Evolutionary conservation across 306 rosid genomes (phyloP).

Genomic region (Lathyrus sativus): DNA sequence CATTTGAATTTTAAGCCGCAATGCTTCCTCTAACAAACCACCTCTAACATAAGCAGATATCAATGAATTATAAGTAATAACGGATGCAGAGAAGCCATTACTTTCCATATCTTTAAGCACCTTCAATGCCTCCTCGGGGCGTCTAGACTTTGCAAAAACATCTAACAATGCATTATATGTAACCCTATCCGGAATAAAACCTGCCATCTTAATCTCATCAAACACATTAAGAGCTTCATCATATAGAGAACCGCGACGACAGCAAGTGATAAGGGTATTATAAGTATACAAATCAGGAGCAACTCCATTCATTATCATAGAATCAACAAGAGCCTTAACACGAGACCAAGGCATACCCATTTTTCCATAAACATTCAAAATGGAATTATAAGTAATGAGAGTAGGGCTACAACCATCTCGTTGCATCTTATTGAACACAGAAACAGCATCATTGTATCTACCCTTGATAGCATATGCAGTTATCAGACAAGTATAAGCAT

Average conservation of each 20-base stretch:
- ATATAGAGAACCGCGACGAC: conserved; percentile 73
- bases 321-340: conserved; percentile 50
- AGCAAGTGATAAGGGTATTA: conserved; percentile 76
- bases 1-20: conserved; percentile 63
- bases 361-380: conserved; percentile 84
- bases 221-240: conserved; percentile 69
- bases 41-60: conserved; percentile 80
- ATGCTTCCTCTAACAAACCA: conserved; percentile 81
- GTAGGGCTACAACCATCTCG: conserved; percentile 74
- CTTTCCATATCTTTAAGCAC: conserved; percentile 80
- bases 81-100: conserved; percentile 62
- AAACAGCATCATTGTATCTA: conserved; percentile 71
- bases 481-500: conserved; percentile 79
- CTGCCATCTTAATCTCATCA: conserved; percentile 58
- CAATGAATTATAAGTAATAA: conserved; percentile 76
- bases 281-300: conserved; percentile 82
- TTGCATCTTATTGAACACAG: conserved; percentile 68
- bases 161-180: conserved; percentile 82
- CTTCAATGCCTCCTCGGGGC: conserved; percentile 75
- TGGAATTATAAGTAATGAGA: conserved; percentile 73
- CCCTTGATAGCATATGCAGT: conserved; percentile 70
- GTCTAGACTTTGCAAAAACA: conserved; percentile 88
- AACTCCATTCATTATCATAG: conserved; percentile 63
- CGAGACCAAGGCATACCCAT: conserved; percentile 92
- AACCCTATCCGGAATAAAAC: conserved; percentile 75